Base-by-base conservation (phyloP, 768 basidiomycete genomes). In the Serendipita sp. region DNA sequence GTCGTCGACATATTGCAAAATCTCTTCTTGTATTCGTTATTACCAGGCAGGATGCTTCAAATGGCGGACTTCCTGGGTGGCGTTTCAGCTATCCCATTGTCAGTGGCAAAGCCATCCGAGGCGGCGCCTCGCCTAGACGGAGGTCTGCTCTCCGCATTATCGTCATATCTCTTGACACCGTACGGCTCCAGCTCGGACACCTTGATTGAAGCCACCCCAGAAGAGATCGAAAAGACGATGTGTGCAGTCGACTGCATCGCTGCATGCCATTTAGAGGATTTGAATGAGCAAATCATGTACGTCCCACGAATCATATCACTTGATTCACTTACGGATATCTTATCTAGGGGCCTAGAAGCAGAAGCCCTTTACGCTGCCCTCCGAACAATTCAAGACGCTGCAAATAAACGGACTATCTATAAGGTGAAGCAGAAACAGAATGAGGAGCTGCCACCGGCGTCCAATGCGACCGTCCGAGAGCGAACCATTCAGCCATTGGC, bases 1-100 rank as follows among this genome's bases (percentile, higher is more conserved):
- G 91, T 99, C 63, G 97, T 99, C 69, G 95, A 98, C 73, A 97
- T 98, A 86, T 94, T 95, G 75, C 88, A 94, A 70, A 96, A 93
- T 37, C 77, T 99, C 27, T 99, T 98, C 75, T 74, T 97, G 52
- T 89, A 98, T 72, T 94, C 94, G 16, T 78, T 98, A 29, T 77
- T 99, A 16, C 96, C 96, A 0, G 83, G 79, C 8, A 80, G 87
- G 60, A 89, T 99, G 87, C 76, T 96, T 10, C 91, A 95, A 72
- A 94, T 96, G 89, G 95, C 96, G 72, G 96, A 98, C 71, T 98
- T 99, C 76, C 80, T 97, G 6, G 92, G 92, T n/a, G 94, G 93
- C 15, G 83, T 86, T 36, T 88, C 91, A 4, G 86, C 85, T 77
- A 98, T 98, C 68, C 95, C 96, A 29, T 78, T 98, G 48, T 84